Conservation (phyloP, 306 rosid genomes). For the Dicorynia guianensis region DNA sequence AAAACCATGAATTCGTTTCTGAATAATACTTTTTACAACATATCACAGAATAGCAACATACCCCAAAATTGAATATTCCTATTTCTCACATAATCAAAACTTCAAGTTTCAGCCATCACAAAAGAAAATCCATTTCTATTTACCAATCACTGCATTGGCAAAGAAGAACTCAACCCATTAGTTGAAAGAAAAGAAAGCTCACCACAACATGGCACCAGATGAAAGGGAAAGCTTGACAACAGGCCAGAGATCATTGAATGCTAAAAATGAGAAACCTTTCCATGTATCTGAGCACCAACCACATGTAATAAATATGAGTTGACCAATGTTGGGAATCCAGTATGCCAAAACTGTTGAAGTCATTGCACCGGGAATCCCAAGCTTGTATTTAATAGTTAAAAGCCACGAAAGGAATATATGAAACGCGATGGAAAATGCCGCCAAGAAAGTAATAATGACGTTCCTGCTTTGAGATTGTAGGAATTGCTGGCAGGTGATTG, state of each 20-base stretch:
- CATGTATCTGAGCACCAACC: slow-evolving; percentile 65
- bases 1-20: not conserved
- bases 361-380: slow-evolving; percentile 71
- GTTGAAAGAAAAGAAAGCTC: slow-evolving; percentile 17
- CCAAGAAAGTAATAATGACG: slow-evolving; percentile 52
- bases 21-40: not conserved
- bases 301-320: slow-evolving; percentile 50
- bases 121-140: slow-evolving; percentile 6
- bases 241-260: slow-evolving; percentile 64
- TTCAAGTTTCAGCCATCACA: not conserved
- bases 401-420: slow-evolving; percentile 60
- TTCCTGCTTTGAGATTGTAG: slow-evolving; percentile 69
- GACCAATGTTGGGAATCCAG: slow-evolving; percentile 61
- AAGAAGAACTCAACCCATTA: not conserved
- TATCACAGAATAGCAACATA: not conserved
- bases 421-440: slow-evolving; percentile 41
- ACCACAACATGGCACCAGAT: slow-evolving; percentile 70
- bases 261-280: slow-evolving; percentile 58
- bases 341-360: slow-evolving; percentile 43
- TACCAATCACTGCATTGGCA: not conserved
- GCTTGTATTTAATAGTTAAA: slow-evolving; percentile 39
- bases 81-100: not conserved
- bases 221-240: slow-evolving; percentile 66
- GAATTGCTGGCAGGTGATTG: slow-evolving; percentile 59
- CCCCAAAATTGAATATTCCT: not conserved